Conservation (phyloP, 2,329 filamentous ascomycete genomes). For the Verticillium tricorpus region DNA sequence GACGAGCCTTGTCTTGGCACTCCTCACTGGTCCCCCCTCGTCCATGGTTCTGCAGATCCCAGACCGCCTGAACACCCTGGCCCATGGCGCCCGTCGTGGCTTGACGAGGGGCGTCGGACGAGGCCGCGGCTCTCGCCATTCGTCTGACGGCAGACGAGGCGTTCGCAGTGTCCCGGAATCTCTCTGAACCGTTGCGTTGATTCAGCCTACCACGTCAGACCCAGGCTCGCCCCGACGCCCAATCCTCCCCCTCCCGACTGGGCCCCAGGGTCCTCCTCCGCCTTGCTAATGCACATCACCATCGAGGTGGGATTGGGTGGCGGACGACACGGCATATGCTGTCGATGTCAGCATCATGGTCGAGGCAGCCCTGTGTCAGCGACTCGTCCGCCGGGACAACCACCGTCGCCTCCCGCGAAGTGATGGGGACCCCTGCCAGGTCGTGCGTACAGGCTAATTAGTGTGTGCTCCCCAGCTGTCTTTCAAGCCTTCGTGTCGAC, state of each 20-base stretch:
- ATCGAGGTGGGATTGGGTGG: background rate
- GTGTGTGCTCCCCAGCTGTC: background rate
- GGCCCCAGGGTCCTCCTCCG: background rate
- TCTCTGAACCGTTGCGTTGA: background rate
- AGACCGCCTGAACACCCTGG: conserved; percentile 1
- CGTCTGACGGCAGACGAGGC: background rate
- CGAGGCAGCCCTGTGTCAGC: background rate
- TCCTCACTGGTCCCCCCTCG: background rate
- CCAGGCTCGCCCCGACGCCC: background rate
- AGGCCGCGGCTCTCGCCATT: background rate
- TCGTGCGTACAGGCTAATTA: background rate
- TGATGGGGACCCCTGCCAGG: background rate
- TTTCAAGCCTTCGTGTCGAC: background rate
- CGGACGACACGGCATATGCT: background rate
- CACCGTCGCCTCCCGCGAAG: background rate
- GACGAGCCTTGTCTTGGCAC: background rate
- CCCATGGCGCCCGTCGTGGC: conserved; percentile 1
- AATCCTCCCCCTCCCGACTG: background rate
- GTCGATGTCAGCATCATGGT: background rate
- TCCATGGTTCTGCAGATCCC: background rate
- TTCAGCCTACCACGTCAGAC: background rate
- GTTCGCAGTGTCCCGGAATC: background rate
- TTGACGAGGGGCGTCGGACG: background rate
- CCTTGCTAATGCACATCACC: background rate
- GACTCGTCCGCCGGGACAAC: background rate